Evolutionary conservation across 768 basidiomycete species (phyloP).

Genomic region (Sarcodon sp.): DNA sequence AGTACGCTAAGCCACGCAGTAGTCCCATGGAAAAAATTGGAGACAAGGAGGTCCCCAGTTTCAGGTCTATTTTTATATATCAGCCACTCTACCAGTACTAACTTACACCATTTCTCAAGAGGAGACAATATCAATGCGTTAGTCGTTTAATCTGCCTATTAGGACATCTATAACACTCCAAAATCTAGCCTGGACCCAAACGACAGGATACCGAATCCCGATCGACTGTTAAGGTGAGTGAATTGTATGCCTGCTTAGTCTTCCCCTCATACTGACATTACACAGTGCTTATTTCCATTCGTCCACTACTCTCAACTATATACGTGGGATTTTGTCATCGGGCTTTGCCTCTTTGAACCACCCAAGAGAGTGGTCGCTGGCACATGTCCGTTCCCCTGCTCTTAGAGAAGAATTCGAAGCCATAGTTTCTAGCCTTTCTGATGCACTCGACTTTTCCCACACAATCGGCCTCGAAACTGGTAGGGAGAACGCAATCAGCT

Average conservation of each 20-base stretch:
- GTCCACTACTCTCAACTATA: slow-evolving; percentile 83
- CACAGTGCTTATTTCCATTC: slow-evolving; percentile 93
- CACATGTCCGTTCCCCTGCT: slow-evolving; percentile 77
- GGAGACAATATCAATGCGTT: slow-evolving; percentile 96
- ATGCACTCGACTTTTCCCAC: slow-evolving; percentile 86
- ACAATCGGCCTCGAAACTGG: slow-evolving; percentile 67
- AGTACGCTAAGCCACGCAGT: slow-evolving; percentile 91
- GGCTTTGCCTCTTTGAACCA: slow-evolving; percentile 91
- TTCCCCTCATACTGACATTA: not conserved
- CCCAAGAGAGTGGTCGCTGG: slow-evolving; percentile 84
- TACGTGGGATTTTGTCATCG: slow-evolving; percentile 78
- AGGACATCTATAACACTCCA: not conserved
- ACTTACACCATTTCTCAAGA: slow-evolving; percentile 24
- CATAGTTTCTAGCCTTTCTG: slow-evolving; percentile 74
- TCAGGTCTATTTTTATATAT: slow-evolving; percentile 44
- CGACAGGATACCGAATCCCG: slow-evolving; percentile 84
- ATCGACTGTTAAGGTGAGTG: slow-evolving; percentile 59
- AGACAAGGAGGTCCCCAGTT: slow-evolving; percentile 70
- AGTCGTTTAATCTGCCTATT: slow-evolving; percentile 7
- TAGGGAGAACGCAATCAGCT: slow-evolving; percentile 25
- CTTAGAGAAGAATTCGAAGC: slow-evolving; percentile 68
- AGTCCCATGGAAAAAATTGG: slow-evolving; percentile 71
- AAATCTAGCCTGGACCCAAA: slow-evolving; percentile 47
- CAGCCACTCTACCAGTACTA: not conserved
- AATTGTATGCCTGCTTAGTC: slow-evolving; percentile 11